Base-by-base conservation (phyloP, 345 rosid genomes). In the Dipteronia sinensis region DNA sequence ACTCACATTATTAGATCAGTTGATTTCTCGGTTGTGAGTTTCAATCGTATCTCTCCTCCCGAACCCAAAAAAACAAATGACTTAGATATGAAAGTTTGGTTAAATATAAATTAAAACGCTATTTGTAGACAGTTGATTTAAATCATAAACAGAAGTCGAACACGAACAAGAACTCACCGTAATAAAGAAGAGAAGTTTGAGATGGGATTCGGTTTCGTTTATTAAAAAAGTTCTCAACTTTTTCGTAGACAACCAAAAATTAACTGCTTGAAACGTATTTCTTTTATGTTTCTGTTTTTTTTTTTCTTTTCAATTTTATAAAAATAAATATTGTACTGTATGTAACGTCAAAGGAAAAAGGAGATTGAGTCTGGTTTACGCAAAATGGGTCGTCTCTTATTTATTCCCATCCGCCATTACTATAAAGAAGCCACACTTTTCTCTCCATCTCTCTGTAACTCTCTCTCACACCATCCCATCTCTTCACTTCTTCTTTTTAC, bases 351-450 rank as follows among this genome's bases (percentile, higher is more conserved):
- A 82, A 74, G 46, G 67, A 46, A 25, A 62, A 78, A 2, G 77
- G 76, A 63, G 83, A 13, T 92, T 83, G 94, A 92, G 94, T 92
- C 83, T 89, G 0, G 86, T 89, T 89, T 82, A 92, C 97, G 94
- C 97, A 84, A 92, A 80, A 72, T 29, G 79, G 70, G 82, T 82
- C 89, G 80, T 81, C 88, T 81, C 74, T 79, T 65, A 75, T 82
- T 84, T 76, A 76, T 80, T 70, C 75, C 66, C 53, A 55, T 20
- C 67, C 23, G 31, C 86, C 83, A 70, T 84, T 77, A 69, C 86
- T 82, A 88, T 86, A 88, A 83, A 84, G 76, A 82, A 72, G 67
- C 80, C 80, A 69, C 74, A 62, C 83, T 78, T 83, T 81, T 77
- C 82, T 74, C 82, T 83, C 66, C 79, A 76, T 78, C 78, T 77